Evolutionary conservation across 139 green algal genomes (phyloP), one percentile per base, ranked within the genome.

Genomic region (Marvania coccoides): DNA sequence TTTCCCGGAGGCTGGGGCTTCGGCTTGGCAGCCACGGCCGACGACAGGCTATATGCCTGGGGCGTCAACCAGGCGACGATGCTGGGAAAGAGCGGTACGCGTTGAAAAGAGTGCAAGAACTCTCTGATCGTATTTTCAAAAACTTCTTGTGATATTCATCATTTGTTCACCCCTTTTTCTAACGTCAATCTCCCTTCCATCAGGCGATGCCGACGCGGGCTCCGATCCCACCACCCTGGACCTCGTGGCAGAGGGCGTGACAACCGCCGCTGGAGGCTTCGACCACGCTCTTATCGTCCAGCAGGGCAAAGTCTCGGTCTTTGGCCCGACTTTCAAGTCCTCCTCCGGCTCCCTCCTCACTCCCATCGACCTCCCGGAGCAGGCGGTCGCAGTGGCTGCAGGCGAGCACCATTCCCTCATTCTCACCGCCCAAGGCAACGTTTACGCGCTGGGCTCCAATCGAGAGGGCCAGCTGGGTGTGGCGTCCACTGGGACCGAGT

Each of bases 321-420:
- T 69, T 33, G 68, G 68, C 6, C 59, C 68, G 23, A 38, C 40
- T 2, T 31, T 47, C 31, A 65, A 26, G 4, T 26, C 26, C 38
- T 15, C 36, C 6, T 30, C 45, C 14, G 47, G 29, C 48, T 36
- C 75, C 3, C 29, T 61, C 30, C 58, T 75, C 2, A 35, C n/a
- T 23, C 47, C 48, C 3, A 24, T 77, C n/a, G 39, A 65, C 12
- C 30, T 73, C 28, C 37, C 61, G 51, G 47, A 54, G 33, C 39
- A 47, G 24, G 75, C 91, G 26, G 55, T 71, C 14, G 46, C 34
- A 6, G 79, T 91, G 40, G 56, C 61, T 4, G 69, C 60, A 70
- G 71, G 71, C 47, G 95, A 97, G 83, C 85, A 93, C 75, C 92
- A 97, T 83, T 95, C 81, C 33, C 69, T 95, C 36, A 83, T 79